Conservation (phyloP, 305 asterid genomes). For the Stenogyne calaminthoides region DNA sequence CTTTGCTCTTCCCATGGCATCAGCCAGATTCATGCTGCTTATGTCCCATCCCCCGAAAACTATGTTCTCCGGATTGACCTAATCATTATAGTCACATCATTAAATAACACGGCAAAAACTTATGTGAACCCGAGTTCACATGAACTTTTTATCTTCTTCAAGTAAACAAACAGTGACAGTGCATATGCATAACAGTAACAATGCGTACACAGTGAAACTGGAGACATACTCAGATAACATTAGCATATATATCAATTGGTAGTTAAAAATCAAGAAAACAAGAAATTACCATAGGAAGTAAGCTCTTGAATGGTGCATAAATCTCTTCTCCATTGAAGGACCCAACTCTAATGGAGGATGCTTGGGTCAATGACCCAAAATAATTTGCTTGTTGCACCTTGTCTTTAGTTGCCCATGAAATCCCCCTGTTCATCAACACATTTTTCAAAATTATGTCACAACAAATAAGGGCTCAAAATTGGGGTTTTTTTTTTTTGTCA, state of each 20-base stretch:
- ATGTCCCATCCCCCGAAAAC: conserved; percentile 99
- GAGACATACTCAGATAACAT: not conserved
- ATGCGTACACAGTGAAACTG: too few species aligned
- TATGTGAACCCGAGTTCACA: too few species aligned
- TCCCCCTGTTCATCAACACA: conserved; percentile 60
- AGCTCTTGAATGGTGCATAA: conserved; percentile 92
- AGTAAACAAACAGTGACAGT: too few species aligned
- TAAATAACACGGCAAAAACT: not conserved
- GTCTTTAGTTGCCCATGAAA: conserved; percentile 97
- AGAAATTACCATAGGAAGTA: conserved; percentile 82
- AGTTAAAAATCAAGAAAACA: not conserved
- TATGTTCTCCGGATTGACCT: conserved; percentile 91
- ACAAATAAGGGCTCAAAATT: not conserved
- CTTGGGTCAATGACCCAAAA: conserved; percentile 93
- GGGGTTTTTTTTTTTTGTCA: not conserved
- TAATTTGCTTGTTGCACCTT: conserved; percentile 90
- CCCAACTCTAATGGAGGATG: conserved; percentile 85
- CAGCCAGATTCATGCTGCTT: conserved; percentile 89
- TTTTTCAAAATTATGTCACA: not conserved
- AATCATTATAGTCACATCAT: conserved; percentile 26
- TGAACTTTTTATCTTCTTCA: too few species aligned
- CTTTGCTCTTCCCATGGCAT: conserved; percentile 93
- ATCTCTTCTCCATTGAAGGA: conserved; percentile 97
- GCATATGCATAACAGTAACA: too few species aligned
- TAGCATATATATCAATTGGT: not conserved